phyloP scores from a whole-genome alignment of 257 asterid species.

The Primulina tabacum region DNA sequence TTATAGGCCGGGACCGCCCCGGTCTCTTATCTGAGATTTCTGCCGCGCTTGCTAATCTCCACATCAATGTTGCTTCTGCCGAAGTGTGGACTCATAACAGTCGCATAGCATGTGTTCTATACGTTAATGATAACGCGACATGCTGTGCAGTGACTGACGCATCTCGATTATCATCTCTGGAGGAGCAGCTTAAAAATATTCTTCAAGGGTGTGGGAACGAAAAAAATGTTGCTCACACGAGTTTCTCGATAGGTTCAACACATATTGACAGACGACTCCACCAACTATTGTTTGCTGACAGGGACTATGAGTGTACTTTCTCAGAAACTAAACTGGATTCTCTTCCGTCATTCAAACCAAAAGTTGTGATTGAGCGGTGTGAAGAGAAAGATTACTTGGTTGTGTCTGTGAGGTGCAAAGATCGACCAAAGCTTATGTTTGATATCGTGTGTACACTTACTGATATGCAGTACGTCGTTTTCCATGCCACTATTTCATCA shows the following conservation, averaged over 20 bases:
- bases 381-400: constrained; percentile 87
- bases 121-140: constrained; percentile 62
- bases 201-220: constrained; percentile 55
- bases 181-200: constrained; percentile 77
- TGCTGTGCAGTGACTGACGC: constrained; percentile 56
- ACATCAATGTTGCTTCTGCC: constrained; percentile 80
- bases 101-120: constrained; percentile 86
- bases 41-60: constrained; percentile 80
- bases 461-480: constrained; percentile 86
- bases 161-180: constrained; percentile 61
- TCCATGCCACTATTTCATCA: constrained; percentile 83
- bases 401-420: constrained; percentile 84
- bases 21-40: constrained; percentile 91
- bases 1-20: constrained; percentile 80
- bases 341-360: constrained; percentile 42
- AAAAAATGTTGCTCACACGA: constrained; percentile 48
- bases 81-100: constrained; percentile 96
- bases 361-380: constrained; percentile 65
- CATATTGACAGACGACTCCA: constrained; percentile 90
- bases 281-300: constrained; percentile 79
- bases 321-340: constrained; percentile 32
- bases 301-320: constrained; percentile 68
- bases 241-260: constrained; percentile 62
- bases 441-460: constrained; percentile 97
- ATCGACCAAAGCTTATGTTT: constrained; percentile 90